A percentile compares a stretch with the other conserved stretches of the same genome.
These are phyloP conservation scores for Puccinellia tenuiflora DNA, from an alignment of 176 grass and related monocot genomes.

Conservation along the genomic window DNA sequence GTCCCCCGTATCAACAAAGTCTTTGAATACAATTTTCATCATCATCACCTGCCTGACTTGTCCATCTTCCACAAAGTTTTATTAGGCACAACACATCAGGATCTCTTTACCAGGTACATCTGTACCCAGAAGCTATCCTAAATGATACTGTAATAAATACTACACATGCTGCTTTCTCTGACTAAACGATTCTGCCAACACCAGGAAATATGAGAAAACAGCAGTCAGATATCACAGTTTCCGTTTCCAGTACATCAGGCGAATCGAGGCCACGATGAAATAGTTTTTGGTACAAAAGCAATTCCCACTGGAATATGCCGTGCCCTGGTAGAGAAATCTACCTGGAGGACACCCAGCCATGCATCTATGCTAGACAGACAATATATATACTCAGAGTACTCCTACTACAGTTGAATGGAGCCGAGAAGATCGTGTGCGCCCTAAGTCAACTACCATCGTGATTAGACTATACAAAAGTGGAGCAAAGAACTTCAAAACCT, in stretches of 20 bases:
- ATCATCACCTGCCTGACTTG: not conserved
- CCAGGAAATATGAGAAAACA: not conserved
- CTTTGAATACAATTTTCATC: not conserved
- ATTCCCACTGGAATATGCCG: constrained; percentile 20
- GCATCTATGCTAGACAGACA: constrained; percentile 27
- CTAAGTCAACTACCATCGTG: constrained; percentile 39
- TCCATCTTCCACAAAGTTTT: too few relatives aligned
- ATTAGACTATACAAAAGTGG: constrained; percentile 62
- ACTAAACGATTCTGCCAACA: not conserved
- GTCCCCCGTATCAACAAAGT: too few relatives aligned
- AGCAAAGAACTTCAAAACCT: constrained; percentile 36
- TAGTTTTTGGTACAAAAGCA: constrained; percentile 9
- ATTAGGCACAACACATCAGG: too few relatives aligned
- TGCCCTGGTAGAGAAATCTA: constrained; percentile 22
- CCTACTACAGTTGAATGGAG: constrained; percentile 28
- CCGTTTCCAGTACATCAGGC: constrained; percentile 4
- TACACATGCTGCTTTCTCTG: too few relatives aligned
- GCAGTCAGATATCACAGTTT: not conserved
- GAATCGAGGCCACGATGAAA: not conserved
- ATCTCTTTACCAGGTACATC: too few relatives aligned
- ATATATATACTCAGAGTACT: constrained; percentile 27
- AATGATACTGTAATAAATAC: too few relatives aligned
- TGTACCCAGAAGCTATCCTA: not conserved
- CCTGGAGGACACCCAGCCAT: constrained; percentile 2
- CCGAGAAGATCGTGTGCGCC: constrained; percentile 31